phyloP scores from a whole-genome alignment of 2,329 filamentous ascomycete genomes.

The Leptographium wingfieldii region DNA sequence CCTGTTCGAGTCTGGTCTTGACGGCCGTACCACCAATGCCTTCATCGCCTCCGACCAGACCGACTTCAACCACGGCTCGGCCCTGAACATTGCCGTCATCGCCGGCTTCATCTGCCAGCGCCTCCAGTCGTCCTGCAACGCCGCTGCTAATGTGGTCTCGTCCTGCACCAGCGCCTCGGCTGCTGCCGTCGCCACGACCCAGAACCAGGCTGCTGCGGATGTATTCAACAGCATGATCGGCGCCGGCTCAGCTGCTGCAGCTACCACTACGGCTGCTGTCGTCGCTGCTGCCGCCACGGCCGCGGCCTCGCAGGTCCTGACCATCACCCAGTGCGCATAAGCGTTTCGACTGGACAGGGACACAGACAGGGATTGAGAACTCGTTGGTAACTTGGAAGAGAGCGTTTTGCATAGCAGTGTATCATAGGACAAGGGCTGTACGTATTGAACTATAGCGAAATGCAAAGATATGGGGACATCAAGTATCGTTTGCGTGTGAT shows the following conservation, averaged over 20 bases:
- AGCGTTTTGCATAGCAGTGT: not conserved
- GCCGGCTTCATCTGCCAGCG: slow-evolving; percentile 34
- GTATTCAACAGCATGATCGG: slow-evolving; percentile 20
- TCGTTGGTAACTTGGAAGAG: not conserved
- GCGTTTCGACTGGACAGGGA: no score
- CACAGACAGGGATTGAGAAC: not conserved
- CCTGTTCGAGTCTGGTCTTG: slow-evolving; percentile 28
- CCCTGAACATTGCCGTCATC: slow-evolving; percentile 32
- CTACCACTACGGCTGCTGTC: slow-evolving; percentile 3
- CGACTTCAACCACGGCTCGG: slow-evolving; percentile 33
- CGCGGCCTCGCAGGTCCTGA: slow-evolving; percentile 11
- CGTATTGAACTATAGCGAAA: not conserved
- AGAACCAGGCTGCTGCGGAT: slow-evolving; percentile 22
- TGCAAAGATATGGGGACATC: not conserved
- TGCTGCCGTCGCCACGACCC: slow-evolving; percentile 16
- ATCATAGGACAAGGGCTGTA: not conserved
- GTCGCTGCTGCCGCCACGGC: slow-evolving; percentile 4
- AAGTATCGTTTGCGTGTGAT: not conserved
- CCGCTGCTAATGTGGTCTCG: slow-evolving; percentile 15
- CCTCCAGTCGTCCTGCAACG: slow-evolving; percentile 22
- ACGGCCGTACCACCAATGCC: slow-evolving; percentile 28
- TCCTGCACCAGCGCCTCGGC: slow-evolving; percentile 16
- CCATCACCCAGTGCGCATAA: slow-evolving; percentile 13
- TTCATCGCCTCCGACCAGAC: slow-evolving; percentile 28
- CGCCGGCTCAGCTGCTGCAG: slow-evolving; percentile 8